A percentile compares a stretch with the other conserved stretches of the same genome.
Conservation (phyloP, 441 rosid genomes). For the Gossypium lobatum region DNA sequence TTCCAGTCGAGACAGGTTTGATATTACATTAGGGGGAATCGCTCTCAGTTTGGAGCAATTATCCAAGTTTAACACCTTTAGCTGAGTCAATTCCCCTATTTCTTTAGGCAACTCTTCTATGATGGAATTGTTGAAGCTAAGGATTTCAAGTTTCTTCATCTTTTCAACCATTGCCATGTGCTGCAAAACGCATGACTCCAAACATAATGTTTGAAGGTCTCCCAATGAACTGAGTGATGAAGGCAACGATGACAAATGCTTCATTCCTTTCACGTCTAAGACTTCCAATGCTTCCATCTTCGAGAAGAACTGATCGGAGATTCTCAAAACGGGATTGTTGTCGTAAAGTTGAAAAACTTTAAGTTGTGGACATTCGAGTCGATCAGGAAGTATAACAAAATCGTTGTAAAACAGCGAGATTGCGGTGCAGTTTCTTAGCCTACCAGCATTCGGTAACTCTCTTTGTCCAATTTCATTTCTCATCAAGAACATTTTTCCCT, state of each 20-base stretch:
- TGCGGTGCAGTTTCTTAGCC: neutral
- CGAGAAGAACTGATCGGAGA: conserved; percentile 22
- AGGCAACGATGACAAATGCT: conserved; percentile 14
- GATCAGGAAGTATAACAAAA: conserved; percentile 15
- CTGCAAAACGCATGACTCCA: conserved; percentile 11
- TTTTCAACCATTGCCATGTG: conserved; percentile 24
- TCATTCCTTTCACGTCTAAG: conserved; percentile 20
- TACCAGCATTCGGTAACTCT: neutral
- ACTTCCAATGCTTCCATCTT: conserved; percentile 18
- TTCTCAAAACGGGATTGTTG: neutral
- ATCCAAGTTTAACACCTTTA: conserved; percentile 19
- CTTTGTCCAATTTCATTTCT: neutral
- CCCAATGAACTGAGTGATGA: conserved; percentile 17
- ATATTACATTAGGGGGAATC: conserved; percentile 17
- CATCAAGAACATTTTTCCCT: neutral
- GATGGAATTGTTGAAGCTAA: conserved; percentile 21
- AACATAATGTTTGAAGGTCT: conserved; percentile 29
- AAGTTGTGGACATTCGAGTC: conserved; percentile 23
- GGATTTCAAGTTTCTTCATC: conserved; percentile 28
- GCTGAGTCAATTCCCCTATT: conserved; percentile 19
- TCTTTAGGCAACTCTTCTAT: conserved; percentile 19
- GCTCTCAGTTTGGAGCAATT: neutral
- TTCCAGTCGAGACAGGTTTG: conserved; percentile 23
- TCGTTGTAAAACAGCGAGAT: neutral
- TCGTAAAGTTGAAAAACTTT: conserved; percentile 5